A percentile compares a stretch with the other conserved stretches of the same genome.
These are phyloP conservation scores for Polygonum maritimum DNA, from an alignment of 148 eudicot genomes.

Conservation along the genomic window DNA sequence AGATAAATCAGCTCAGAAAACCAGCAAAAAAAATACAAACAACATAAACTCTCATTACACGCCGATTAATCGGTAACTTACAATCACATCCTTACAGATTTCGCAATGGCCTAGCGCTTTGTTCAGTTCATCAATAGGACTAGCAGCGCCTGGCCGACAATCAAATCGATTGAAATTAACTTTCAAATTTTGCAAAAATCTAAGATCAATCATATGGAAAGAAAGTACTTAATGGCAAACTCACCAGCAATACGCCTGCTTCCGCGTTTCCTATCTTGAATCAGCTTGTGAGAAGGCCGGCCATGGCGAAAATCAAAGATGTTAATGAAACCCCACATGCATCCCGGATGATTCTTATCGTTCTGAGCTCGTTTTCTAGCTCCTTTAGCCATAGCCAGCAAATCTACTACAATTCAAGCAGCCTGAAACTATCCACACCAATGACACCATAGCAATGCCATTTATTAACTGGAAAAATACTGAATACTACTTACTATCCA, in stretches of 20 bases:
- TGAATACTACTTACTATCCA: not conserved
- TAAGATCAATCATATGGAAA: not conserved
- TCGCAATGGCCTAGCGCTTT: not conserved
- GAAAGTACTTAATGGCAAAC: constrained; percentile 2
- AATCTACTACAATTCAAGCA: not conserved
- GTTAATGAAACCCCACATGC: constrained; percentile 74
- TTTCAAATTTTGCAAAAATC: constrained; percentile 7
- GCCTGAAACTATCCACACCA: not conserved
- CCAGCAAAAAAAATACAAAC: not conserved
- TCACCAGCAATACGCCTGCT: constrained; percentile 50
- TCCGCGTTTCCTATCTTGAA: constrained; percentile 51
- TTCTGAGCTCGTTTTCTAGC: not conserved
- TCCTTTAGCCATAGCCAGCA: constrained; percentile 5
- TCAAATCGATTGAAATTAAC: not conserved
- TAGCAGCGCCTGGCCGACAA: constrained; percentile 1
- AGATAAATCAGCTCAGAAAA: not conserved
- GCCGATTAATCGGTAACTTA: not conserved
- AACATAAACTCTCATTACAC: not conserved
- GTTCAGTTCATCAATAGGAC: not conserved
- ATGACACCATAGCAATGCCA: not conserved
- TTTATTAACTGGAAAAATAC: not conserved
- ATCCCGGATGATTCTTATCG: constrained; percentile 46
- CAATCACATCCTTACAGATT: not conserved
- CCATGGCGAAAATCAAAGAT: constrained; percentile 75
- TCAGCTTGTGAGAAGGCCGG: constrained; percentile 50